These are phyloP conservation scores for Crucihimalaya himalaica DNA, from an alignment of 345 rosid genomes.

Conservation along the genomic window DNA sequence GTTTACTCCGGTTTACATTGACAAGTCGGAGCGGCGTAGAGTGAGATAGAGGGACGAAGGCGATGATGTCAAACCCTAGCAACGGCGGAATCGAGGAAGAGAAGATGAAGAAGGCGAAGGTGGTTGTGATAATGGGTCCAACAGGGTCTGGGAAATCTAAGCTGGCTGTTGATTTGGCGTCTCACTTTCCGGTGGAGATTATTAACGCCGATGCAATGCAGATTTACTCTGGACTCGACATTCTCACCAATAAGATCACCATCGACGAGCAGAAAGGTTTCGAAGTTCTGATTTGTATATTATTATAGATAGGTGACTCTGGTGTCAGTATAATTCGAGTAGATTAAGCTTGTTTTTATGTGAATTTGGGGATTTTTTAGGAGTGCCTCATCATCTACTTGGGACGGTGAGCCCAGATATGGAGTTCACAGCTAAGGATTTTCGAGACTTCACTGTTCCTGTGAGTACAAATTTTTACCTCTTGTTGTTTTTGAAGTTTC, in stretches of 20 bases:
- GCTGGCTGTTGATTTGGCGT: constrained; percentile 78
- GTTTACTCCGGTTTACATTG: not conserved
- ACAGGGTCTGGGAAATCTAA: constrained; percentile 92
- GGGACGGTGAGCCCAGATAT: constrained; percentile 65
- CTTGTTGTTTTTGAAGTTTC: no score
- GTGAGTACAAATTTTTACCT: constrained; percentile 48
- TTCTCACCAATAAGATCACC: constrained; percentile 86
- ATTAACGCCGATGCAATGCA: constrained; percentile 99
- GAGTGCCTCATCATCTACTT: constrained; percentile 84
- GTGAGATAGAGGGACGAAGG: not conserved
- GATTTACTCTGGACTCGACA: constrained; percentile 80
- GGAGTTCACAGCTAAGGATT: constrained; percentile 79
- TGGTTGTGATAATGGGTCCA: constrained; percentile 87
- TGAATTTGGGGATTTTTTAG: constrained; percentile 41
- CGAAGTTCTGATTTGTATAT: not conserved
- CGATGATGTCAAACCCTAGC: constrained; percentile 46
- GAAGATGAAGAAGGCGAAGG: constrained; percentile 57
- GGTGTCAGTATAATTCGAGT: not conserved
- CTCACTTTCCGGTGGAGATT: constrained; percentile 72
- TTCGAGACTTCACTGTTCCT: constrained; percentile 65
- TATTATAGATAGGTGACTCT: not conserved
- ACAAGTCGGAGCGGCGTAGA: constrained; percentile 1
- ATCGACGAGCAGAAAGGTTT: constrained; percentile 66
- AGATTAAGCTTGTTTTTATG: not conserved
- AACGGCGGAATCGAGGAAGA: constrained; percentile 38